Evolutionary conservation across 2,329 filamentous ascomycete genomes (phyloP).

Genomic region (Ophiostoma montium): DNA sequence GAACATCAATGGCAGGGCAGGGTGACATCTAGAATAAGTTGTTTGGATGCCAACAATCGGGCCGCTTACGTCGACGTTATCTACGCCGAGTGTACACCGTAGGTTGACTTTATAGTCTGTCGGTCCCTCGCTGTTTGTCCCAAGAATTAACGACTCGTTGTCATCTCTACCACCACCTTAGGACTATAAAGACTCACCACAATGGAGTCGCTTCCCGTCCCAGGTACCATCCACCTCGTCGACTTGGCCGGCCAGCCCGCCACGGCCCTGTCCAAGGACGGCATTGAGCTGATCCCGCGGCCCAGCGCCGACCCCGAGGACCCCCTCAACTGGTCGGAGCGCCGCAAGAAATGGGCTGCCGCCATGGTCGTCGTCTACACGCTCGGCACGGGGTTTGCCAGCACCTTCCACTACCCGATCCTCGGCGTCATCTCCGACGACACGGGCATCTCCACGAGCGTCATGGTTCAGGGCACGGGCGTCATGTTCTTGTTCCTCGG

Average conservation of each 20-base stretch:
- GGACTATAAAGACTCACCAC: background rate
- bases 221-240: conserved; percentile 29
- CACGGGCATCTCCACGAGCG: conserved; percentile 29
- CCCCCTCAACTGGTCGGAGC: conserved; percentile 36
- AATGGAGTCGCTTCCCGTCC: conserved; percentile 9
- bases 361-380: conserved; percentile 25
- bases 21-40: too few relatives aligned
- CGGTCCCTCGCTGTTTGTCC: background rate
- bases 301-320: conserved; percentile 33
- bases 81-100: too few relatives aligned
- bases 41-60: too few relatives aligned
- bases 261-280: conserved; percentile 14
- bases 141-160: background rate
- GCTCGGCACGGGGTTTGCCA: conserved; percentile 33
- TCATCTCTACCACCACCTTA: too few relatives aligned
- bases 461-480: conserved; percentile 34
- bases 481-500: conserved; percentile 31
- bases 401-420: conserved; percentile 34
- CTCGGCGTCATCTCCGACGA: conserved; percentile 31
- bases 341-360: conserved; percentile 32
- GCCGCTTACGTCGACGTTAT: too few relatives aligned
- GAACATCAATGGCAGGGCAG: too few relatives aligned
- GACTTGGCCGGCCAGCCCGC: conserved; percentile 21
- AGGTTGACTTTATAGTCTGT: background rate
- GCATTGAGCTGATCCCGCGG: conserved; percentile 26